phyloP scores from a whole-genome alignment of 306 rosid species.

The Quercus robur region DNA sequence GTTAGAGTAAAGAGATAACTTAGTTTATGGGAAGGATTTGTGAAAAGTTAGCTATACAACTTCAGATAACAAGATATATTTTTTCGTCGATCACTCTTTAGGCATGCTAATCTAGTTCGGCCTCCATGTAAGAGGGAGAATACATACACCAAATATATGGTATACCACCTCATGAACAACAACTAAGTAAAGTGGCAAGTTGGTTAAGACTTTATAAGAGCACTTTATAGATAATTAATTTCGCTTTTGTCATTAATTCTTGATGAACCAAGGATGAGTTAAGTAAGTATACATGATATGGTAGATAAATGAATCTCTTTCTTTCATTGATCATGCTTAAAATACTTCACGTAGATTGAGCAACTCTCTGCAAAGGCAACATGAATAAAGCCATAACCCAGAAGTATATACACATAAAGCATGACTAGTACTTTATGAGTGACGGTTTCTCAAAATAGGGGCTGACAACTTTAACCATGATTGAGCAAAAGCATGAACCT shows the following conservation, averaged over 20 bases:
- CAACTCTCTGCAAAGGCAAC: background rate
- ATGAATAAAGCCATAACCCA: background rate
- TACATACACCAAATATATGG: no score
- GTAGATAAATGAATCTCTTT: background rate
- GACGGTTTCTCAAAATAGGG: background rate
- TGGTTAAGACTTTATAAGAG: no score
- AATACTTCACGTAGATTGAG: background rate
- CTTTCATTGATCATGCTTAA: background rate
- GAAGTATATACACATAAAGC: background rate
- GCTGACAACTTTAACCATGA: background rate
- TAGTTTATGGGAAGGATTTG: no score
- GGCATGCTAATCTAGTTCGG: accelerated
- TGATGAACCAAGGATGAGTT: background rate
- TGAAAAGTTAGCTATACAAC: no score
- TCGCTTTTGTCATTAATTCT: no score
- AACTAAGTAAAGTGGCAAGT: no score
- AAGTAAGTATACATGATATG: background rate
- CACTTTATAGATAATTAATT: no score
- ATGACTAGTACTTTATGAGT: background rate
- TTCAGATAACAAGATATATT: no score
- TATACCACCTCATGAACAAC: no score
- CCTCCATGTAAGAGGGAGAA: no score
- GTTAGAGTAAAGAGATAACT: no score
- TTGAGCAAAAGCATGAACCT: background rate
- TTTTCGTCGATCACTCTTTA: no score